phyloP scores from a whole-genome alignment of 2,329 filamentous ascomycete genomes.

The Pseudogymnoascus sp. region DNA sequence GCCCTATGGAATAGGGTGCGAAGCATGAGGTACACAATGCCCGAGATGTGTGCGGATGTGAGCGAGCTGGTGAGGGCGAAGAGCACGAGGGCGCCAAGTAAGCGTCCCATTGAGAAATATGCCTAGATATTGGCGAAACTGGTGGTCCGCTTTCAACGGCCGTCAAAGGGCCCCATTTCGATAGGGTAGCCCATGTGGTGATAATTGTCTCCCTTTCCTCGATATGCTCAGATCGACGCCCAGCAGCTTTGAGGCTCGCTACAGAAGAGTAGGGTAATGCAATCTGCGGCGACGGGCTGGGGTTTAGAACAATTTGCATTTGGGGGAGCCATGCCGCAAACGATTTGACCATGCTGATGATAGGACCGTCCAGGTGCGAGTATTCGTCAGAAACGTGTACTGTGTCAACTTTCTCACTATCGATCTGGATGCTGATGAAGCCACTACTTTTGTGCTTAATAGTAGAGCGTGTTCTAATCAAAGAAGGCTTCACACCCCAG shows the following conservation, averaged over 20 bases:
- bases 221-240: not conserved
- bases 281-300: conserved; percentile 41
- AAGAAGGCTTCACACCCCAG: conserved; percentile 23
- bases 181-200: not conserved
- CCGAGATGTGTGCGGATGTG: not conserved
- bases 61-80: not conserved
- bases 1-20: conserved; percentile 26
- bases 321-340: conserved; percentile 39
- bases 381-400: conserved; percentile 10
- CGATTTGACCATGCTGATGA: conserved; percentile 32
- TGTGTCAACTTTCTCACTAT: conserved; percentile 24
- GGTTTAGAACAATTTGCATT: conserved; percentile 45
- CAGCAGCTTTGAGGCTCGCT: not conserved
- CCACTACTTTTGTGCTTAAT: conserved; percentile 15
- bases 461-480: conserved; percentile 18
- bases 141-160: not conserved
- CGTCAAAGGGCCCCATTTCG: not conserved
- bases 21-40: not conserved
- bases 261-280: conserved; percentile 25
- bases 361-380: conserved; percentile 25
- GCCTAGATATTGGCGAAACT: not conserved
- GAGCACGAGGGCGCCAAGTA: not conserved
- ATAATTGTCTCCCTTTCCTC: conserved; percentile 2
- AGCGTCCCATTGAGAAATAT: conserved; percentile 2
- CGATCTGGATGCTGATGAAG: conserved; percentile 29